phyloP scores from a whole-genome alignment of 2,329 filamentous ascomycete genomes.

The Aspergillus sp. region DNA sequence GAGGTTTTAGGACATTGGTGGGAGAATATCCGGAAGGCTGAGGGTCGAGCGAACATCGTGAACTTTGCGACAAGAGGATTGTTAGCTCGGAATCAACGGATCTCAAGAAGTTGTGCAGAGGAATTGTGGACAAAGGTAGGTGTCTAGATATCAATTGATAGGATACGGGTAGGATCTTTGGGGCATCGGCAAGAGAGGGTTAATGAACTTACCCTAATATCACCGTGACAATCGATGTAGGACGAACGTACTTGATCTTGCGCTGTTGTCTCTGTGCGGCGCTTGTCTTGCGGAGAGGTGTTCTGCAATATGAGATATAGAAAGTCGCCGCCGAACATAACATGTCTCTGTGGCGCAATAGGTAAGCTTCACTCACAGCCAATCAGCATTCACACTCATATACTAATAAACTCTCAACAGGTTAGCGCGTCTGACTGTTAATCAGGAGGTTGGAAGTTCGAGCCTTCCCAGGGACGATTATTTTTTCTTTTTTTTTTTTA shows the following conservation, averaged over 20 bases:
- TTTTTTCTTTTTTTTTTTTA: slow-evolving; percentile 13
- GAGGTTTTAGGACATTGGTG: slow-evolving; percentile 23
- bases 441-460: slow-evolving; percentile 37
- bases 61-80: slow-evolving; percentile 1
- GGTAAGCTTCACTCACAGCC: not conserved
- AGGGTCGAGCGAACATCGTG: slow-evolving; percentile 31
- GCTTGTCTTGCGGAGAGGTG: too few relatives aligned
- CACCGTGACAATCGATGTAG: too few relatives aligned
- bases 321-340: not conserved
- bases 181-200: too few relatives aligned
- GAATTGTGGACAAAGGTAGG: too few relatives aligned
- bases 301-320: too few relatives aligned
- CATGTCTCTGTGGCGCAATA: not conserved
- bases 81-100: slow-evolving; percentile 13
- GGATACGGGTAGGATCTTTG: too few relatives aligned
- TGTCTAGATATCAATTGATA: too few relatives aligned
- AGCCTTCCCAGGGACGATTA: slow-evolving; percentile 41
- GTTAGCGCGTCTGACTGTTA: slow-evolving; percentile 2
- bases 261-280: too few relatives aligned
- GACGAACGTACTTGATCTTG: too few relatives aligned
- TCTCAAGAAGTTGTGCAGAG: too few relatives aligned
- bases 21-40: slow-evolving; percentile 27
- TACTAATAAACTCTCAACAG: not conserved
- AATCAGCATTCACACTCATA: too few relatives aligned
- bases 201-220: too few relatives aligned